A percentile compares a stretch with the other conserved stretches of the same genome.
Evolutionary conservation across 2,329 filamentous ascomycete species (phyloP).

Genomic region (Hyphodiscus sp.): DNA sequence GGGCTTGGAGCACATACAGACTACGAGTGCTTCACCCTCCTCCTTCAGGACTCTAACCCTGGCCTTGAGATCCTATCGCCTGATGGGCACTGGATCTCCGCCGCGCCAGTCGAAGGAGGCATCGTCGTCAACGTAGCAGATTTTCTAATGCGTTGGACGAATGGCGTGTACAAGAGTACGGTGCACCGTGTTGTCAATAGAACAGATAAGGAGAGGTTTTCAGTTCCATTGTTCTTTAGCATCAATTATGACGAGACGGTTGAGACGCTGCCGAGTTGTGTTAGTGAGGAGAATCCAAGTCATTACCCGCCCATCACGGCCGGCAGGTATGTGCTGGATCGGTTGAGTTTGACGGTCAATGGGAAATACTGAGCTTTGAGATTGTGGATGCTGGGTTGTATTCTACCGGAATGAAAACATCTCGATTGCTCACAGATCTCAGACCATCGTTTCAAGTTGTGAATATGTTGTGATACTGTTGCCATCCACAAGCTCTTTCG

Average conservation of each 20-base stretch:
- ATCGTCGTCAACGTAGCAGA: conserved; percentile 48
- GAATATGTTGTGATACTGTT: no score
- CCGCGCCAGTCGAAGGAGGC: conserved; percentile 38
- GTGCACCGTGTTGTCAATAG: conserved; percentile 50
- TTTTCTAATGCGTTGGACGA: conserved; percentile 44
- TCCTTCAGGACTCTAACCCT: conserved; percentile 44
- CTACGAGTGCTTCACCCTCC: conserved; percentile 49
- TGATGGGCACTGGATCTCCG: conserved; percentile 38
- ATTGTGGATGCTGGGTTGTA: no score
- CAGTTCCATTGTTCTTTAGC: conserved; percentile 48
- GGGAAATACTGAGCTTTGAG: conserved; percentile 20
- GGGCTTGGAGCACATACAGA: conserved; percentile 46
- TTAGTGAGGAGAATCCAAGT: conserved; percentile 22
- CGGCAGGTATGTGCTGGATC: conserved; percentile 26
- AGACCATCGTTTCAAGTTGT: no score
- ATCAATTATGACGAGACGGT: conserved; percentile 30
- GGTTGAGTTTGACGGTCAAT: conserved; percentile 24
- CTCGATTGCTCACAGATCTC: no score
- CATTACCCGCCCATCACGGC: conserved; percentile 27
- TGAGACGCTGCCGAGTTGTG: conserved; percentile 25
- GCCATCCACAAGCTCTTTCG: no score
- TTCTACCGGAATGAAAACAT: no score
- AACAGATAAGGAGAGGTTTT: conserved; percentile 44
- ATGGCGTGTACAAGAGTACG: conserved; percentile 45
- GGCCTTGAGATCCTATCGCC: conserved; percentile 47